Evolutionary conservation across 2,329 filamentous ascomycete species (phyloP).

Genomic region (Phyllosticta citriasiana): DNA sequence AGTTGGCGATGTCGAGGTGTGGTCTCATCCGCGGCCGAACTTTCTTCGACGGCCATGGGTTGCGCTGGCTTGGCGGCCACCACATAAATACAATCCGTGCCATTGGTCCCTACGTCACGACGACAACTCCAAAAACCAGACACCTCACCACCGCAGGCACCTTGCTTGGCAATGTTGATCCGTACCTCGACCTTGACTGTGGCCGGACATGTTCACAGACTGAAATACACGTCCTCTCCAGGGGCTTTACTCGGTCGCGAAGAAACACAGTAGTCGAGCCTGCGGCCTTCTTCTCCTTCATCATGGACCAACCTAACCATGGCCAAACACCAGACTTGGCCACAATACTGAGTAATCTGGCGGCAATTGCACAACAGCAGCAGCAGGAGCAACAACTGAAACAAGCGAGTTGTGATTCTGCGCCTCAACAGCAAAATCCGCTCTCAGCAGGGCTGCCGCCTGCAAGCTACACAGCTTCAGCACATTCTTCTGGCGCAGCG

Average conservation of each 20-base stretch:
- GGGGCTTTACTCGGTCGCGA: background rate
- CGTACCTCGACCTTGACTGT: background rate
- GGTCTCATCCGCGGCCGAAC: conserved; percentile 8
- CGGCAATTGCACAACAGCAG: conserved; percentile 15
- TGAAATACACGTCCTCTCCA: background rate
- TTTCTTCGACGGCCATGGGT: conserved; percentile 1
- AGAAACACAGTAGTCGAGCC: background rate
- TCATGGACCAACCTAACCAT: conserved; percentile 22
- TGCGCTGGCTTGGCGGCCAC: background rate
- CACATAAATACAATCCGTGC: background rate
- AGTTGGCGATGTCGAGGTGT: background rate
- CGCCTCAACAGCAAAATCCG: background rate
- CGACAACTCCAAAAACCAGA: background rate
- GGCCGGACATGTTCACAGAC: background rate
- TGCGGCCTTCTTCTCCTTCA: background rate
- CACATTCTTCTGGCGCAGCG: background rate
- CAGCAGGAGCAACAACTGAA: background rate
- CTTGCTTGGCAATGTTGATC: background rate
- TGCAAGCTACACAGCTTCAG: background rate
- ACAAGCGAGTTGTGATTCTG: background rate
- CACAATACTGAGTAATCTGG: conserved; percentile 26
- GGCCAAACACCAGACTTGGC: conserved; percentile 21
- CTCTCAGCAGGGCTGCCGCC: background rate
- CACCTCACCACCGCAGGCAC: background rate
- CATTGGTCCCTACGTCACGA: background rate